These are phyloP conservation scores for Psilocybe sp. DNA, from an alignment of 768 basidiomycete species.

Conservation along the genomic window DNA sequence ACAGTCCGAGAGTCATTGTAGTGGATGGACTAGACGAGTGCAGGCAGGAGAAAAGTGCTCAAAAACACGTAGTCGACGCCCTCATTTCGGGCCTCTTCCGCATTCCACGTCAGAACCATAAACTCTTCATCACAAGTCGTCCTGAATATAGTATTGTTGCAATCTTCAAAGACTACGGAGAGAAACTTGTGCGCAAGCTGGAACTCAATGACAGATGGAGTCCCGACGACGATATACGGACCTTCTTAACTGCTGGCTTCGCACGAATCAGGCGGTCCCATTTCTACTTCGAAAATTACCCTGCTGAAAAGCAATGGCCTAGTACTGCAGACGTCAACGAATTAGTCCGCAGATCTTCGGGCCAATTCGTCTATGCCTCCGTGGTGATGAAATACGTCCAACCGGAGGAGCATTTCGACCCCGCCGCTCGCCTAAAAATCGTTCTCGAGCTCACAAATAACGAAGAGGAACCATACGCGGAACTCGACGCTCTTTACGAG, in stretches of 20 bases:
- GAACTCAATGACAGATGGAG: not conserved
- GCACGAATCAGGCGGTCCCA: constrained; percentile 5
- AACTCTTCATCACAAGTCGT: constrained; percentile 2
- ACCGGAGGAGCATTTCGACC: not conserved
- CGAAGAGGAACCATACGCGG: not conserved
- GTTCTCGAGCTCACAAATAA: not conserved
- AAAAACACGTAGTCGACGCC: not conserved
- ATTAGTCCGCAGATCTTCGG: constrained; percentile 3
- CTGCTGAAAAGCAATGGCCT: constrained; percentile 1
- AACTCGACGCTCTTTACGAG: constrained; percentile 2
- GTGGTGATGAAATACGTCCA: constrained; percentile 7
- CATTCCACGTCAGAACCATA: not conserved
- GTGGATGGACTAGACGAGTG: constrained; percentile 9
- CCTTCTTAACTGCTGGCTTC: constrained; percentile 11
- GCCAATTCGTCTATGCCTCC: constrained; percentile 11
- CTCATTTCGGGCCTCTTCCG: not conserved
- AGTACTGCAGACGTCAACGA: not conserved
- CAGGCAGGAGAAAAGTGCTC: not conserved
- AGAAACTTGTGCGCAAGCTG: not conserved
- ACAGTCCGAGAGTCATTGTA: not conserved
- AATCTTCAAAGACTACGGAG: not conserved
- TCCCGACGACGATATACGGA: constrained; percentile 13
- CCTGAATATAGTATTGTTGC: constrained; percentile 3
- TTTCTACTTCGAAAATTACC: not conserved
- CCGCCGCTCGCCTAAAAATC: not conserved